Percentiles rank a stretch among this genome's conserved stretches.
These are phyloP conservation scores for Marasmius oreades DNA, from an alignment of 1,284 basidiomycete species.

Conservation along the genomic window DNA sequence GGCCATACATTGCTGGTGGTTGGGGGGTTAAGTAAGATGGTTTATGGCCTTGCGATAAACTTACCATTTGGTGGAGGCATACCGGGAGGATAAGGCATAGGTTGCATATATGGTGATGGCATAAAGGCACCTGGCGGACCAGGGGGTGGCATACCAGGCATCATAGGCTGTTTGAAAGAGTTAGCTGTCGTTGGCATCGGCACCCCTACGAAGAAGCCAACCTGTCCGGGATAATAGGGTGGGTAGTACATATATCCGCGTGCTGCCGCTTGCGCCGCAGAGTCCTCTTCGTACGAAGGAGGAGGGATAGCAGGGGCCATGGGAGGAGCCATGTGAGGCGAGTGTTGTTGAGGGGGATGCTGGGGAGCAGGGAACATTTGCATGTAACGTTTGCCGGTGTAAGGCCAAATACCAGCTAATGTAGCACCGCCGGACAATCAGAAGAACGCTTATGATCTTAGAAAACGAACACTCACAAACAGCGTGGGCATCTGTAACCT, in stretches of 20 bases:
- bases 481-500: constrained; percentile 70
- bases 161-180: constrained; percentile 53
- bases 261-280: constrained; percentile 54
- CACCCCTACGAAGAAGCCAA: constrained; percentile 27
- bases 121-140: constrained; percentile 73
- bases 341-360: constrained; percentile 54
- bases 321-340: constrained; percentile 64
- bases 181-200: constrained; percentile 2
- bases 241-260: constrained; percentile 71
- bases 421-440: neutral
- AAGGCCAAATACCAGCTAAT: constrained; percentile 79
- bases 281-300: constrained; percentile 71
- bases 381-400: constrained; percentile 82
- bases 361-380: constrained; percentile 66
- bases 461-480: constrained; percentile 54
- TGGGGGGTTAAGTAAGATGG: constrained; percentile 7
- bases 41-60: constrained; percentile 17
- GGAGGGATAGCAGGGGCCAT: constrained; percentile 66
- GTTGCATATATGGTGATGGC: constrained; percentile 75
- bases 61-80: constrained; percentile 70
- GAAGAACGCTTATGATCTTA: neutral
- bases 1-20: constrained; percentile 69
- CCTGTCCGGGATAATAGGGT: constrained; percentile 74
- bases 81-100: constrained; percentile 71
- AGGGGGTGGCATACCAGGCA: constrained; percentile 76